Conservation (phyloP, 257 asterid species). For the Schizonepeta tenuifolia region DNA sequence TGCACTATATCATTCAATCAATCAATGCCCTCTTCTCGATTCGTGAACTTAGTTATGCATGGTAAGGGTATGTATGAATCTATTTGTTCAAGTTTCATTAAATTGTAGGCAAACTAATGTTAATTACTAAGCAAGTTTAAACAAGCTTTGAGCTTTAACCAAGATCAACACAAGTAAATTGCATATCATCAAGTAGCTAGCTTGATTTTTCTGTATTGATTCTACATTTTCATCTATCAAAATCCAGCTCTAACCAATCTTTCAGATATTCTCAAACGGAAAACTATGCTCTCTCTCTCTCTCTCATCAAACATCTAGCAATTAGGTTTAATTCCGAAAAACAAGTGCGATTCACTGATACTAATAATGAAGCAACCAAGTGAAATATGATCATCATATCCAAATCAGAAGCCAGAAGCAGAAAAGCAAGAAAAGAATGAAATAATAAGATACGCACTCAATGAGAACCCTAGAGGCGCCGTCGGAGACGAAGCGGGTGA, state of each 20-base stretch:
- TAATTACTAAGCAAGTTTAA: not conserved
- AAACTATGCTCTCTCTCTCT: not conserved
- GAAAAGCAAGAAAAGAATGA: not conserved
- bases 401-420: not conserved
- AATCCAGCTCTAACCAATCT: not conserved
- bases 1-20: not conserved
- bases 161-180: not conserved
- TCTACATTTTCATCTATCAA: conserved; percentile 4
- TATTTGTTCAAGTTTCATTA: not conserved
- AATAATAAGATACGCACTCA: conserved; percentile 45
- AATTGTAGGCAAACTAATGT: not conserved
- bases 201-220: not conserved
- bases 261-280: not conserved
- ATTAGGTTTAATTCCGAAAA: not conserved
- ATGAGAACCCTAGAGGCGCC: conserved; percentile 61
- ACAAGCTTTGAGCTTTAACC: not conserved
- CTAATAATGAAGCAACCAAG: conserved; percentile 13
- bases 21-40: not conserved
- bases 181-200: conserved; percentile 3
- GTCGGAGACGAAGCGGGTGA: conserved; percentile 71
- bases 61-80: not conserved
- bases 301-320: not conserved
- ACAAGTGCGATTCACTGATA: not conserved
- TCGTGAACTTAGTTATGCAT: not conserved
- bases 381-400: not conserved